Percentiles rank a stretch among this genome's conserved stretches.
phyloP scores from a whole-genome alignment of 2,329 filamentous ascomycete genomes.

The Curvularia verruculosa region DNA sequence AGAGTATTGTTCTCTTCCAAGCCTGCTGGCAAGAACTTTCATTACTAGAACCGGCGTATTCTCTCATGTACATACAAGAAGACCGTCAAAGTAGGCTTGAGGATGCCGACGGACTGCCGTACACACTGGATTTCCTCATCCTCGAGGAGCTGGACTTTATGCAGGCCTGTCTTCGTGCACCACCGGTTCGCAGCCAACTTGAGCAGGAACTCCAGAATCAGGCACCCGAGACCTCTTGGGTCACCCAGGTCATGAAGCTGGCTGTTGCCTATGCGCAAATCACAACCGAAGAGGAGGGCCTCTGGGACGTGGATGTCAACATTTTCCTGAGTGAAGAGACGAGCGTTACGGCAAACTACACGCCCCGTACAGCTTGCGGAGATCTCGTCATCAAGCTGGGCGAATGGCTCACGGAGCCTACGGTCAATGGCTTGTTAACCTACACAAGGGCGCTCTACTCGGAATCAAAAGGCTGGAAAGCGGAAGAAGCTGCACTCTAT shows the following conservation, averaged over 20 bases:
- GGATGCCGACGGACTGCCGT: constrained; percentile 88
- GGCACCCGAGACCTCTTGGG: constrained; percentile 70
- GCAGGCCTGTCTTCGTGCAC: constrained; percentile 85
- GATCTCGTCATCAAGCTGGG: constrained; percentile 91
- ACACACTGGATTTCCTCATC: constrained; percentile 91
- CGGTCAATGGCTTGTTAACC: constrained; percentile 77
- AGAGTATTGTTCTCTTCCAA: constrained; percentile 82
- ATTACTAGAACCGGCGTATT: constrained; percentile 73
- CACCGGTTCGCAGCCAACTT: constrained; percentile 88
- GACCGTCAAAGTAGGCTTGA: constrained; percentile 87
- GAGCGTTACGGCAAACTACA: constrained; percentile 94
- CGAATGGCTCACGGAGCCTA: constrained; percentile 80
- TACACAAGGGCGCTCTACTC: constrained; percentile 78
- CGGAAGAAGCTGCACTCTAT: constrained; percentile 81
- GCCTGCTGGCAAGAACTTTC: constrained; percentile 89
- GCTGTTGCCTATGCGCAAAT: constrained; percentile 87
- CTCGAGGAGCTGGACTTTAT: constrained; percentile 95
- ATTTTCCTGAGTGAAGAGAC: constrained; percentile 95
- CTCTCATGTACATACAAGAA: constrained; percentile 82
- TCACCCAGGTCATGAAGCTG: constrained; percentile 85
- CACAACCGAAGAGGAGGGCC: constrained; percentile 85
- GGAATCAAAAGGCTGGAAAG: constrained; percentile 62
- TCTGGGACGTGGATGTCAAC: constrained; percentile 97
- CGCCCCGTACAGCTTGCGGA: constrained; percentile 87
- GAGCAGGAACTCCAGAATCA: constrained; percentile 71